Base-by-base conservation (phyloP, 257 asterid species). In the Nicotiana knightiana region DNA sequence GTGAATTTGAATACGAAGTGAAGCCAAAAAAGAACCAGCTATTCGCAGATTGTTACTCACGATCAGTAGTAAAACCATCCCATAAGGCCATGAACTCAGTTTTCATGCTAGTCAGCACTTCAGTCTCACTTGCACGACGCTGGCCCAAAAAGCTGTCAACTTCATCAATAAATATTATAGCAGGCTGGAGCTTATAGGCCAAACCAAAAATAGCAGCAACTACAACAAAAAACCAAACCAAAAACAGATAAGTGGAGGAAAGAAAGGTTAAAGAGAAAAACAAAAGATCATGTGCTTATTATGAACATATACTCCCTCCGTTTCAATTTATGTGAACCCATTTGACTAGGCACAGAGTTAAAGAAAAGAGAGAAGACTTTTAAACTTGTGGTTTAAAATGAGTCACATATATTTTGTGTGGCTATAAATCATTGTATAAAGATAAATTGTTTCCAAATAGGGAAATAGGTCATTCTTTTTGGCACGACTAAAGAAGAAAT, bases 31-130 rank as follows among this genome's bases (percentile, higher is more conserved):
- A 18, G 48, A 71, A 71, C 35, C 24, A 70, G 58, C 35, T 43
- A 70, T 70, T 70, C 35, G 59, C 78, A 71, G 59, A 43, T 21
- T 43, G 78, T 21, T 43, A 46, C 98, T 77, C 87, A 94, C 97
- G 91, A 80, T 96, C 97, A 24, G 99, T 96, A 68, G 97, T 90
- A 90, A 96, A 94, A 79, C 99, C 99, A 92, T 96, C 99, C 99
- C 99, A 96, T 86, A 96, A 81, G 82, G 99, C 93, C 99, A 96
- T 96, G 87, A 96, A 96, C 80, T 96, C 99, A 46, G 99, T 94
- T 85, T 96, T 96, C 98, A 96, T 94, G 89, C 93, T 92, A 79
- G 89, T 89, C 73, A 94, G 80, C 64, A 97, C 93, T 90, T 96
- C 97, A 79, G 90, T 92, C 76, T 96, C 99, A 51, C 90, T 80